Evolutionary conservation across 1,284 basidiomycete genomes (phyloP).

Genomic region (Ceratobasidium theobromae): DNA sequence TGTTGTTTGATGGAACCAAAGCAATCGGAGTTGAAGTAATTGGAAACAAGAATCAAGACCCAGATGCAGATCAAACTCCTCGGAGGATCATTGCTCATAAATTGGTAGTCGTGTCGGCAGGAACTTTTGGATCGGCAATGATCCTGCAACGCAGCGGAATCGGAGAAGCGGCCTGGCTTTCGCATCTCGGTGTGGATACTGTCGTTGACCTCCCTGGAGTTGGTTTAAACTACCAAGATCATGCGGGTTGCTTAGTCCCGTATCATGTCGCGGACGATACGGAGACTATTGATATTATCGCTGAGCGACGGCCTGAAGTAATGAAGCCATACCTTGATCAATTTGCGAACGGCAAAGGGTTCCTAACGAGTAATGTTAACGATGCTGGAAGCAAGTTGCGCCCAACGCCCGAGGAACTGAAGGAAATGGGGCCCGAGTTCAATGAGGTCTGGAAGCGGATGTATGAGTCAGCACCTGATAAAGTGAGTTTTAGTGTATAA

Average conservation of each 20-base stretch:
- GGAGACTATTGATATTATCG: slow-evolving; percentile 13
- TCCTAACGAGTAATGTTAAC: slow-evolving; percentile 9
- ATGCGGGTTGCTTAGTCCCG: neutral
- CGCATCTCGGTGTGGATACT: slow-evolving; percentile 46
- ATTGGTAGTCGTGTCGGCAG: slow-evolving; percentile 27
- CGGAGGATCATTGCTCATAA: slow-evolving; percentile 17
- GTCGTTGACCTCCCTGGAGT: slow-evolving; percentile 56
- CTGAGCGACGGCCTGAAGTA: slow-evolving; percentile 4
- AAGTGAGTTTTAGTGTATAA: slow-evolving; percentile 37
- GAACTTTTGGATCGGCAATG: slow-evolving; percentile 48
- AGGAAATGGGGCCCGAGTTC: slow-evolving; percentile 51
- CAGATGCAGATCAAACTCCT: slow-evolving; percentile 10
- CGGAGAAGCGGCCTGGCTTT: slow-evolving; percentile 48
- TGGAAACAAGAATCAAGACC: neutral
- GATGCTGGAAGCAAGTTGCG: slow-evolving; percentile 56
- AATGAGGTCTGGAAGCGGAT: slow-evolving; percentile 48
- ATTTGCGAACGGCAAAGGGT: slow-evolving; percentile 19
- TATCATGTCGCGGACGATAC: slow-evolving; percentile 15
- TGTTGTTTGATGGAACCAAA: slow-evolving; percentile 21
- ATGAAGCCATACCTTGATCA: slow-evolving; percentile 1
- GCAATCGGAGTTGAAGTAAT: slow-evolving; percentile 18
- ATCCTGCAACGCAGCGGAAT: slow-evolving; percentile 61
- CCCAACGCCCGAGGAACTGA: slow-evolving; percentile 49
- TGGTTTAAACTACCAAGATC: slow-evolving; percentile 57
- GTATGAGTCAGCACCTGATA: slow-evolving; percentile 52